phyloP scores from a whole-genome alignment of 2,329 filamentous ascomycete genomes.

The Microascus cirrosus region DNA sequence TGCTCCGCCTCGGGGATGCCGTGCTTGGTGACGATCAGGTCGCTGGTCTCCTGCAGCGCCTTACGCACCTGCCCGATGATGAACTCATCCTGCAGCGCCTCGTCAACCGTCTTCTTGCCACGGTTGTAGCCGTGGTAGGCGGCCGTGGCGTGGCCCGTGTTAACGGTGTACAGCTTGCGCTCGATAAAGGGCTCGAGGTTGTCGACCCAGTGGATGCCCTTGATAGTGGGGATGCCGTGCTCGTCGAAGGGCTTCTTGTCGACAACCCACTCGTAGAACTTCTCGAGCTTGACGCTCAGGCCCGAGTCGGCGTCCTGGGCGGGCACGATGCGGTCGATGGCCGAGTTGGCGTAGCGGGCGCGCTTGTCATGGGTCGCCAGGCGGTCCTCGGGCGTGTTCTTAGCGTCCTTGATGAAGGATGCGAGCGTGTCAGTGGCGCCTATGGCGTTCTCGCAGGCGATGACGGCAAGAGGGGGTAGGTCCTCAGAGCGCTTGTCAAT shows the following conservation, averaged over 20 bases:
- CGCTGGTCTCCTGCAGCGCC: slow-evolving; percentile 75
- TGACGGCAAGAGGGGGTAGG: slow-evolving; percentile 67
- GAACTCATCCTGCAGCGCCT: slow-evolving; percentile 50
- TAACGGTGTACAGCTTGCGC: slow-evolving; percentile 98
- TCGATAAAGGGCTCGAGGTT: slow-evolving; percentile 93
- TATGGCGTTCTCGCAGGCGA: slow-evolving; percentile 97
- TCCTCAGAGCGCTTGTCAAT: slow-evolving; percentile 63
- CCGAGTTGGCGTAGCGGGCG: slow-evolving; percentile 90
- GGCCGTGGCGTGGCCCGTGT: slow-evolving; percentile 92
- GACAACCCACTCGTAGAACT: slow-evolving; percentile 98
- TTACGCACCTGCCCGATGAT: slow-evolving; percentile 72
- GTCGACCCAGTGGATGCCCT: slow-evolving; percentile 88
- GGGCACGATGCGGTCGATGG: slow-evolving; percentile 96
- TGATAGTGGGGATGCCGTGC: slow-evolving; percentile 54
- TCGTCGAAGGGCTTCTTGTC: slow-evolving; percentile 76
- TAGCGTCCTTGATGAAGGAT: slow-evolving; percentile 63
- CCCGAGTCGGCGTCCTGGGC: slow-evolving; percentile 63
- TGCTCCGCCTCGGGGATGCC: slow-evolving; percentile 66
- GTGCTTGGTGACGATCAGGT: slow-evolving; percentile 80
- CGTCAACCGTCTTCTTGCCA: slow-evolving; percentile 79
- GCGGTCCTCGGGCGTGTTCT: slow-evolving; percentile 58
- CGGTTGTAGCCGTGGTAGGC: slow-evolving; percentile 90
- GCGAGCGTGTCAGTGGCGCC: slow-evolving; percentile 84
- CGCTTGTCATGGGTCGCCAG: slow-evolving; percentile 59
- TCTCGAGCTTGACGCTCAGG: slow-evolving; percentile 89